Conservation (phyloP, 2,329 filamentous ascomycete genomes). For the Fusarium phyllophilum region DNA sequence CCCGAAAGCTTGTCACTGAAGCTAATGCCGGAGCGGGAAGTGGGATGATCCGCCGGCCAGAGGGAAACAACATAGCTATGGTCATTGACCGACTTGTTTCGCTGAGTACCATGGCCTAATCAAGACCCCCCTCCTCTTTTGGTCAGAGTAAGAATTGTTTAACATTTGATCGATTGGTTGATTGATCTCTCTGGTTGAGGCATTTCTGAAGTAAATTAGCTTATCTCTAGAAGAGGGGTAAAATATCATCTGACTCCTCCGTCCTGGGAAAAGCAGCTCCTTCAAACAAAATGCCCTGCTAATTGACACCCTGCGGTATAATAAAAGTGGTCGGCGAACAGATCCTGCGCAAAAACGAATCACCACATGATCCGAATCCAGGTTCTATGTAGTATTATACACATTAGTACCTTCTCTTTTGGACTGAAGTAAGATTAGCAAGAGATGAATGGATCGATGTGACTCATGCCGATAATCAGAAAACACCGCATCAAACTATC, state of each 20-base stretch:
- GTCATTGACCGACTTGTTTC: too few relatives aligned
- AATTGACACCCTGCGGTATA: background rate
- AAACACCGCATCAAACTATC: rapidly evolving
- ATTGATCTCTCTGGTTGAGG: rapidly evolving
- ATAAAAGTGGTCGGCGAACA: background rate
- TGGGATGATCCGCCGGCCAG: background rate
- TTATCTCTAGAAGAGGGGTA: background rate
- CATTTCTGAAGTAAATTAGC: background rate
- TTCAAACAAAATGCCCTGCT: rapidly evolving
- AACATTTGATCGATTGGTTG: background rate
- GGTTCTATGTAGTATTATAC: background rate
- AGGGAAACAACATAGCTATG: background rate
- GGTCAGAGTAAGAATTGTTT: too few relatives aligned
- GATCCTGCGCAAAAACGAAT: background rate
- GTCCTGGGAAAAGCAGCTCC: background rate
- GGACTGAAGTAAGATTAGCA: background rate
- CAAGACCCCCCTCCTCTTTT: background rate
- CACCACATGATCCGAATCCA: background rate
- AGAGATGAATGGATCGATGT: background rate
- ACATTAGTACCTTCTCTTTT: background rate
- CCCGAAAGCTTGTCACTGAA: background rate
- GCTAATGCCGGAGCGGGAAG: background rate
- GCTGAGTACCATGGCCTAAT: rapidly evolving
- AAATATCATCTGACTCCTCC: background rate
- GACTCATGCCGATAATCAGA: background rate